These are phyloP conservation scores for Kodamaea hsintzibuensis DNA, from an alignment of 805 yeast genomes.

Conservation along the genomic window DNA sequence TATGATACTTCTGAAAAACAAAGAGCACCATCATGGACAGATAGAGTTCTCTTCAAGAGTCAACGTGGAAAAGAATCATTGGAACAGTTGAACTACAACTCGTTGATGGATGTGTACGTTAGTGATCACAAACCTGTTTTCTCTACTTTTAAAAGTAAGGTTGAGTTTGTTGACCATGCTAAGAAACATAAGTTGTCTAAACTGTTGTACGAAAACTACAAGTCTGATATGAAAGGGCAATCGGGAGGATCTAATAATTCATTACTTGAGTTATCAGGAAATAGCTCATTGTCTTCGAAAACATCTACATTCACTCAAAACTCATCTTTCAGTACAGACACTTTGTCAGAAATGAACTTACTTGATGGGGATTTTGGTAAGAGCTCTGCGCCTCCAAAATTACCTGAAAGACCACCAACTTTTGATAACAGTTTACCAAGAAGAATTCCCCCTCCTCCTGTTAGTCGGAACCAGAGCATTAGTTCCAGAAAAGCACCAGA, in stretches of 20 bases:
- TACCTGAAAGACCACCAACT: conserved; percentile 4
- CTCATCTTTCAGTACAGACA: conserved; percentile 26
- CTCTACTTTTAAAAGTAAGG: conserved; percentile 69
- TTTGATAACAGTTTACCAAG: conserved; percentile 20
- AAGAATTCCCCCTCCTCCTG: conserved; percentile 34
- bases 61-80: conserved; percentile 34
- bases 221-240: neutral
- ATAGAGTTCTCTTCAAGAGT: conserved; percentile 71
- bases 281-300: conserved; percentile 9
- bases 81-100: conserved; percentile 66
- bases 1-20: conserved; percentile 92
- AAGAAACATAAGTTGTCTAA: conserved; percentile 30
- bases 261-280: conserved; percentile 11
- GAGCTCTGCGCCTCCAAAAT: neutral
- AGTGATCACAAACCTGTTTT: conserved; percentile 96
- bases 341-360: conserved; percentile 37
- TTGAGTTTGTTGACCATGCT: conserved; percentile 59
- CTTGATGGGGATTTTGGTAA: conserved; percentile 18
- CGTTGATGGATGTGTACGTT: conserved; percentile 55
- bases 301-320: conserved; percentile 18
- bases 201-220: conserved; percentile 15
- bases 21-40: conserved; percentile 98
- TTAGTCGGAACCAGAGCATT: conserved; percentile 16
- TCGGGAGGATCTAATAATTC: neutral
- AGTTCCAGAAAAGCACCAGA: conserved; percentile 11